Conservation (phyloP, 2,329 filamentous ascomycete genomes). For the Eutypella sp. region DNA sequence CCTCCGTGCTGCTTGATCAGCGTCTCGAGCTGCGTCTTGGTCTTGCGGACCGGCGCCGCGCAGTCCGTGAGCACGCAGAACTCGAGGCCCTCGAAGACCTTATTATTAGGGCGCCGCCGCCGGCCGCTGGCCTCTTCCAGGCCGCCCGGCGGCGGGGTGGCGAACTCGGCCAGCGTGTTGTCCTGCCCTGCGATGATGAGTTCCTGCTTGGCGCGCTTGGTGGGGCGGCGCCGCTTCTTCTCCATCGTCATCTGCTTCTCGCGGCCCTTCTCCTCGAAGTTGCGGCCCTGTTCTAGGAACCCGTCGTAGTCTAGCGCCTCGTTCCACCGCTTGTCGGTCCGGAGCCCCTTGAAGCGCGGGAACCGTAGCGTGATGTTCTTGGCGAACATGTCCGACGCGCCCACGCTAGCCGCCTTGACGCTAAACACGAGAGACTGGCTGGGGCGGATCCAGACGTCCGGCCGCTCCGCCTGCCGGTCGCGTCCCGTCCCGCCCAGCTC, state of each 20-base stretch:
- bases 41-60: slow-evolving; percentile 62
- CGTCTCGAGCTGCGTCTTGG: slow-evolving; percentile 73
- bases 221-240: slow-evolving; percentile 51
- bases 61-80: slow-evolving; percentile 84
- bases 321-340: slow-evolving; percentile 81
- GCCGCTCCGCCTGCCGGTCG: slow-evolving; percentile 68
- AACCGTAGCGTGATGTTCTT: slow-evolving; percentile 78
- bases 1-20: slow-evolving; percentile 83
- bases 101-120: slow-evolving; percentile 29
- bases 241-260: slow-evolving; percentile 77
- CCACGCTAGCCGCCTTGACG: slow-evolving; percentile 81
- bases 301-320: slow-evolving; percentile 72
- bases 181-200: slow-evolving; percentile 68
- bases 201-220: slow-evolving; percentile 63
- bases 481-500: slow-evolving; percentile 78
- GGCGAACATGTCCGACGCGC: slow-evolving; percentile 71
- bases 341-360: slow-evolving; percentile 77
- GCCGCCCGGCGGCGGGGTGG: slow-evolving; percentile 37
- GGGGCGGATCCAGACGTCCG: slow-evolving; percentile 91
- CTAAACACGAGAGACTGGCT: slow-evolving; percentile 81
- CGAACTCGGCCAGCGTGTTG: slow-evolving; percentile 38
- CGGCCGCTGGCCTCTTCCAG: too few relatives aligned
- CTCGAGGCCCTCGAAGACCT: slow-evolving; percentile 68
- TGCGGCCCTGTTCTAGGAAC: slow-evolving; percentile 66
- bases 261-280: slow-evolving; percentile 64